Conservation (phyloP, 352 stramenopile species). For the Elongisporangium senticosum region DNA sequence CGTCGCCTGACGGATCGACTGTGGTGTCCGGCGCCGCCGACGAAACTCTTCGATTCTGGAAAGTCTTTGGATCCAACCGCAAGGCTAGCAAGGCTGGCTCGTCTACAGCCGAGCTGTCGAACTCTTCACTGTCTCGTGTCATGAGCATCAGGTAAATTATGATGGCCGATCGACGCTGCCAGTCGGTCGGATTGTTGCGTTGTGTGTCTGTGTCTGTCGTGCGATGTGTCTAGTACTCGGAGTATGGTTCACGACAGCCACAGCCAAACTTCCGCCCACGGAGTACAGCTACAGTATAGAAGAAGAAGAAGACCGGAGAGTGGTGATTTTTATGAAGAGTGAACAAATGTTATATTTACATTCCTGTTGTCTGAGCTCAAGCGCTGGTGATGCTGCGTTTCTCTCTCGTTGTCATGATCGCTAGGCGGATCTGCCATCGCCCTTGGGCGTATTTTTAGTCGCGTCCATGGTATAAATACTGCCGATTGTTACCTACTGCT, state of each 20-base stretch:
- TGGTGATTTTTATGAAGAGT: conserved; percentile 25
- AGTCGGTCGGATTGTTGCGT: background rate
- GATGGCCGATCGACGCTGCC: background rate
- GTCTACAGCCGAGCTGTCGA: conserved; percentile 43
- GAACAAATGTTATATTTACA: background rate
- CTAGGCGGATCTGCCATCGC: background rate
- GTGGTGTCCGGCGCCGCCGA: conserved; percentile 97
- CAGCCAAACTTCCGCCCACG: background rate
- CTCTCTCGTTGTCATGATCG: background rate
- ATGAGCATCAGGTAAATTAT: conserved; percentile 75
- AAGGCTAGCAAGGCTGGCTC: conserved; percentile 63
- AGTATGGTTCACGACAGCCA: background rate
- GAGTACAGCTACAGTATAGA: conserved; percentile 11
- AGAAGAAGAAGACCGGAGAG: conserved; percentile 14
- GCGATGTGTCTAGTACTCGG: background rate
- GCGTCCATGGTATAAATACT: background rate
- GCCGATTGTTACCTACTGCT: background rate
- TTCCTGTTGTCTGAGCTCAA: background rate
- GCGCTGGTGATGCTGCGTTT: conserved; percentile 6
- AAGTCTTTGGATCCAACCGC: conserved; percentile 93
- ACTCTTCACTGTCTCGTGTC: conserved; percentile 66
- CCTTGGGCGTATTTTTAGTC: background rate
- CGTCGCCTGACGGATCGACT: conserved; percentile 96
- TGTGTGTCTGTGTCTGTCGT: conserved; percentile 6
- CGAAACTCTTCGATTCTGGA: conserved; percentile 99